A percentile compares a stretch with the other conserved stretches of the same genome.
Conservation (phyloP, 2,329 filamentous ascomycete genomes). For the Acarospora socialis region DNA sequence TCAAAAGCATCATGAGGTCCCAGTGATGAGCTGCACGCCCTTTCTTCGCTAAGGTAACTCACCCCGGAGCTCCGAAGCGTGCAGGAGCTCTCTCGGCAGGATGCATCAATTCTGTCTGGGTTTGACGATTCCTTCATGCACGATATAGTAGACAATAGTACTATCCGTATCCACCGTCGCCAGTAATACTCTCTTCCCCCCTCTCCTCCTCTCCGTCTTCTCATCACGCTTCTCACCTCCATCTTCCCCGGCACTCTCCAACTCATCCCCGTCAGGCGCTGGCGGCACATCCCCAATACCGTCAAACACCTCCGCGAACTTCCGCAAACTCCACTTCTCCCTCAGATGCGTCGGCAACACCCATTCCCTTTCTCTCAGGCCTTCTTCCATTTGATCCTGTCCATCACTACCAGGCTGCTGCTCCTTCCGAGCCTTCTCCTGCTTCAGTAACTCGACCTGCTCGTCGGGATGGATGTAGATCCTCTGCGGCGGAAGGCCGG, state of each 20-base stretch:
- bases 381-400: no score
- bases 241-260: constrained; percentile 9
- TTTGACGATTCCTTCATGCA: constrained; percentile 51
- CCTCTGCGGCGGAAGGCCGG: constrained; percentile 45
- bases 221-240: constrained; percentile 18
- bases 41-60: no score
- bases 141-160: constrained; percentile 51
- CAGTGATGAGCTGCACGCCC: no score
- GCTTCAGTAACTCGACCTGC: constrained; percentile 44
- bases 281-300: constrained; percentile 8
- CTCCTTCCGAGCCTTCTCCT: constrained; percentile 35
- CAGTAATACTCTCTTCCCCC: constrained; percentile 40
- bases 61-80: no score
- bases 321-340: constrained; percentile 45
- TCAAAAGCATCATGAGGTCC: no score
- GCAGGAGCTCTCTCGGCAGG: no score
- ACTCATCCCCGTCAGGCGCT: constrained; percentile 26
- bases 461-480: constrained; percentile 52
- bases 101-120: constrained; percentile 47
- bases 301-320: constrained; percentile 44
- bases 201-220: constrained; percentile 27
- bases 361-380: constrained; percentile 40
- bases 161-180: constrained; percentile 47
- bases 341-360: constrained; percentile 43
- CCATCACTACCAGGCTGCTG: no score